phyloP scores from a whole-genome alignment of 2,329 filamentous ascomycete genomes.

The Microcyclospora pomicola region DNA sequence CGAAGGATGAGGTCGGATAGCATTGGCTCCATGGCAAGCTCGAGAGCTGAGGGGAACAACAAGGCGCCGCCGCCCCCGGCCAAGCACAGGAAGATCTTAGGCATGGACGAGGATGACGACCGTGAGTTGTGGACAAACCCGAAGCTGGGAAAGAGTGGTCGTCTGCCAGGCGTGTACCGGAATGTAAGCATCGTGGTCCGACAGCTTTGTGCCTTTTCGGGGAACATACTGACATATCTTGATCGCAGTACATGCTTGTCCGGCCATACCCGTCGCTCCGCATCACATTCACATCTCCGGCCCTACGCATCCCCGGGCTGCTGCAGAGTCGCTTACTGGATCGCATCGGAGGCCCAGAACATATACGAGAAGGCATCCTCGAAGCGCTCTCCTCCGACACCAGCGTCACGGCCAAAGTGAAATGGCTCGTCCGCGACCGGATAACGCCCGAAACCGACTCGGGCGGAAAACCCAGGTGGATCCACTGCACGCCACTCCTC shows the following conservation, averaged over 20 bases:
- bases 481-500: conserved; percentile 32
- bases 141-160: conserved; percentile 19
- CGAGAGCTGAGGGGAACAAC: no score
- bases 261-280: conserved; percentile 51
- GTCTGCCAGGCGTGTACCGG: conserved; percentile 26
- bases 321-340: conserved; percentile 35
- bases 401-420: conserved; percentile 31
- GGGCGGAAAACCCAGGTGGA: conserved; percentile 25
- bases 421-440: conserved; percentile 19
- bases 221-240: neutral
- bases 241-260: conserved; percentile 44
- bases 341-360: conserved; percentile 27
- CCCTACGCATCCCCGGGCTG: conserved; percentile 53
- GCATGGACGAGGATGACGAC: conserved; percentile 20
- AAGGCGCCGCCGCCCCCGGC: neutral
- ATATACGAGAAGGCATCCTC: conserved; percentile 25
- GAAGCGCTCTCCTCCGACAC: conserved; percentile 26
- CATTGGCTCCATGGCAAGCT: no score
- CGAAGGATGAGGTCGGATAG: neutral
- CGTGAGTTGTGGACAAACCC: conserved; percentile 18
- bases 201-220: neutral
- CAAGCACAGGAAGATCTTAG: conserved; percentile 12
- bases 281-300: conserved; percentile 56
- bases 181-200: conserved; percentile 14
- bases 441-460: conserved; percentile 2